phyloP scores from a whole-genome alignment of 257 asterid genomes.

The Solanum sejunctum region DNA sequence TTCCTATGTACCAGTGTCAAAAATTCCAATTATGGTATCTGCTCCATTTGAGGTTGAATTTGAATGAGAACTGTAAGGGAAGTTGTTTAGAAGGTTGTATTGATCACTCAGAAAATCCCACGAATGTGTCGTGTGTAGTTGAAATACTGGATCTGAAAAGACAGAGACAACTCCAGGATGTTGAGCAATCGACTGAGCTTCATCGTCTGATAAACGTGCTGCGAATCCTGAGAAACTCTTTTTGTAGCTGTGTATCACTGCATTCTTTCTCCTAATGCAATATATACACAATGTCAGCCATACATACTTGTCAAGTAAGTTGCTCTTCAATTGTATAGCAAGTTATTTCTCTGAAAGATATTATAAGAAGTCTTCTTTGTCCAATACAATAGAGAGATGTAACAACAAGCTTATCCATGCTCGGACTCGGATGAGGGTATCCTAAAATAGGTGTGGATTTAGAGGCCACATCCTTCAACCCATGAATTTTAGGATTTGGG shows the following conservation, averaged over 20 bases:
- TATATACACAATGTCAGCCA: too few species aligned
- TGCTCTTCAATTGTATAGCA: too few species aligned
- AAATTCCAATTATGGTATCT: not conserved
- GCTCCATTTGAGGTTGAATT: not conserved
- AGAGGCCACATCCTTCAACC: not conserved
- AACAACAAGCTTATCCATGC: not conserved
- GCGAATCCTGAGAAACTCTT: conserved; percentile 69
- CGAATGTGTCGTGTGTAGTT: conserved; percentile 32
- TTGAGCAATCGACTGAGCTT: conserved; percentile 38
- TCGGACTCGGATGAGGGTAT: not conserved
- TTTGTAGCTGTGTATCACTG: conserved; percentile 44
- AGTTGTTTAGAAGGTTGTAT: not conserved
- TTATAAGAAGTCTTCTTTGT: not conserved
- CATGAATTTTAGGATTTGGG: not conserved
- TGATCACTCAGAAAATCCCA: not conserved
- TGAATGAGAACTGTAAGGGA: not conserved
- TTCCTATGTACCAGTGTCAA: not conserved
- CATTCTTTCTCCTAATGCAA: conserved; percentile 30
- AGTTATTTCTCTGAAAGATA: too few species aligned
- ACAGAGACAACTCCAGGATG: conserved; percentile 75
- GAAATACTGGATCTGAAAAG: conserved; percentile 56
- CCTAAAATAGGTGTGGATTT: not conserved
- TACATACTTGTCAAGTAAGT: too few species aligned
- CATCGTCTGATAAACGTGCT: conserved; percentile 46
- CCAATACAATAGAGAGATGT: not conserved